Evolutionary conservation across 2,329 filamentous ascomycete species (phyloP).

Genomic region (Alternaria sp.): DNA sequence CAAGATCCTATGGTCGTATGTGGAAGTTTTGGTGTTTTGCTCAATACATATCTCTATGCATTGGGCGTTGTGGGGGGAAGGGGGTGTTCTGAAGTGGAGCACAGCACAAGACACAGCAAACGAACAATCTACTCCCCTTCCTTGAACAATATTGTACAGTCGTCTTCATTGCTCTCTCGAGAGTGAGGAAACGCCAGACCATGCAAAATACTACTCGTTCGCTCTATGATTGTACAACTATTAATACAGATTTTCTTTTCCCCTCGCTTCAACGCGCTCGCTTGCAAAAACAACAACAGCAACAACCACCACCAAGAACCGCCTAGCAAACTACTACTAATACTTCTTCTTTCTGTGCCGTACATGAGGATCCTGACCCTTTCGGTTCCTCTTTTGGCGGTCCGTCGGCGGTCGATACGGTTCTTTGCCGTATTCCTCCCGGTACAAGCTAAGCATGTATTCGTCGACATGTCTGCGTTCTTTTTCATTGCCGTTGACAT

Average conservation of each 20-base stretch:
- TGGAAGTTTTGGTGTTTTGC: neutral
- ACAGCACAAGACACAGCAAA: neutral
- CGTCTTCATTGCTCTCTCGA: neutral
- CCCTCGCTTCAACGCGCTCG: neutral
- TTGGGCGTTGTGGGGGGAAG: too few species aligned
- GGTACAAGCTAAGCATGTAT: constrained; percentile 44
- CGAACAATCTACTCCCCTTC: neutral
- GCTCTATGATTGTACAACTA: constrained; percentile 6
- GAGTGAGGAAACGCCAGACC: neutral
- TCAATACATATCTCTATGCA: neutral
- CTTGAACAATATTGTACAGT: neutral
- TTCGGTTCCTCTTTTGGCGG: constrained; percentile 43
- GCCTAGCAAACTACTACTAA: constrained; percentile 15
- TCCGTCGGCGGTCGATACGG: constrained; percentile 45
- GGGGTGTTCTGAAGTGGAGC: too few species aligned
- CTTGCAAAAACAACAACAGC: neutral
- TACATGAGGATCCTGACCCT: constrained; percentile 46
- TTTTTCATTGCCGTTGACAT: constrained; percentile 28
- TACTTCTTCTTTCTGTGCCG: constrained; percentile 42
- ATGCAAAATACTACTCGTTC: constrained; percentile 10
- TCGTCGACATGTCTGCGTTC: constrained; percentile 46
- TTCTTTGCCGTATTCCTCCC: constrained; percentile 47
- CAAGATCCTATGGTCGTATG: constrained; percentile 7
- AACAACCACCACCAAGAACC: neutral
- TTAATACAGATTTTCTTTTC: neutral